Evolutionary conservation across 1,139 yeast species (phyloP).

Genomic region (Magnusiomyces sp.): DNA sequence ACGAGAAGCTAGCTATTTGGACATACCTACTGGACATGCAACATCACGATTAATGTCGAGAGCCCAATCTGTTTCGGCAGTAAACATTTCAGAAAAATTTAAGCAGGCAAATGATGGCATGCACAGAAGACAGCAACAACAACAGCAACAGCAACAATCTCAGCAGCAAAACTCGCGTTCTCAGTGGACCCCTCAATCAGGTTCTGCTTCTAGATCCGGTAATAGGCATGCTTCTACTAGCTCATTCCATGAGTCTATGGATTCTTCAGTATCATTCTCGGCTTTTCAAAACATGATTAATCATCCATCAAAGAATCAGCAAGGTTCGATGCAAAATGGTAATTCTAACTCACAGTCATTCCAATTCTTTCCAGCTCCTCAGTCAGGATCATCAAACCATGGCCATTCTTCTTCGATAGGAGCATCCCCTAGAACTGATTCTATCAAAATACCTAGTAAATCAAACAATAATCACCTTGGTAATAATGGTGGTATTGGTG

Average conservation of each 20-base stretch:
- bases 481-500: too few relatives aligned
- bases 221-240: too few relatives aligned
- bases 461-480: not conserved
- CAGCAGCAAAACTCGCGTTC: not conserved
- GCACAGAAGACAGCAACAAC: not conserved
- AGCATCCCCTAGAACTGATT: not conserved
- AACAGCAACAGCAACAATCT: not conserved
- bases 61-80: constrained; percentile 8
- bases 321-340: too few relatives aligned
- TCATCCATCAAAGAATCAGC: too few relatives aligned
- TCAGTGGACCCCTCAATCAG: too few relatives aligned
- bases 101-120: constrained; percentile 1
- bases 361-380: not conserved
- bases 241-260: too few relatives aligned
- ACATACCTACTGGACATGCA: constrained; percentile 3
- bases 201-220: too few relatives aligned
- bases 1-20: constrained; percentile 7
- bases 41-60: constrained; percentile 3
- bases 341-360: not conserved
- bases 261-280: not conserved
- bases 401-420: not conserved
- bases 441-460: not conserved
- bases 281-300: constrained; percentile 2
- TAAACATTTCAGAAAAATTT: constrained; percentile 4
- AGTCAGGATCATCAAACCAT: not conserved